Evolutionary conservation across 2,329 filamentous ascomycete species (phyloP).

Genomic region (Paecilomyces dactylethromorphus): DNA sequence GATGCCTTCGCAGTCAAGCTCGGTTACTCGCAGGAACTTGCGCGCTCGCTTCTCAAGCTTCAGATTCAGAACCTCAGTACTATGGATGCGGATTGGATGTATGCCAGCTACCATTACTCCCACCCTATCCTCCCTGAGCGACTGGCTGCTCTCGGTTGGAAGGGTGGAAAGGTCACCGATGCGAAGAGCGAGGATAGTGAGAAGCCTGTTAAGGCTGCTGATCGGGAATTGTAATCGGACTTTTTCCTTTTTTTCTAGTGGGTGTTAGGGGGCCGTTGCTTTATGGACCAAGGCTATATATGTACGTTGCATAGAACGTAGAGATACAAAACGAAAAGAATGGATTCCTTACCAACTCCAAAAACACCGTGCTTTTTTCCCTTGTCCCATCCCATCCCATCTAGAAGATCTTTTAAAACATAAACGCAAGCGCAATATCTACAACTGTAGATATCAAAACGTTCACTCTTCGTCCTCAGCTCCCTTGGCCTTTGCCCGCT

Average conservation of each 20-base stretch:
- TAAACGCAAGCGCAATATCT: not conserved
- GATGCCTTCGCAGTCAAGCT: constrained; percentile 79
- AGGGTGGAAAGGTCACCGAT: constrained; percentile 47
- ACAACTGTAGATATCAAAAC: not conserved
- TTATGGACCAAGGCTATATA: not conserved
- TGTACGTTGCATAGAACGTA: constrained; percentile 1
- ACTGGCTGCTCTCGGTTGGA: constrained; percentile 84
- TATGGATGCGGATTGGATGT: constrained; percentile 99
- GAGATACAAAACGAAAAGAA: constrained; percentile 6
- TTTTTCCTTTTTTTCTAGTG: constrained; percentile 1
- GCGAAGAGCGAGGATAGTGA: constrained; percentile 48
- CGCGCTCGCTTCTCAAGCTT: constrained; percentile 85
- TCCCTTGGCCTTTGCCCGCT: constrained; percentile 27
- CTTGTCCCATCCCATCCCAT: not conserved
- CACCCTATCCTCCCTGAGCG: constrained; percentile 94
- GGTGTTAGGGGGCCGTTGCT: not conserved
- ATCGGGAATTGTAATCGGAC: constrained; percentile 61
- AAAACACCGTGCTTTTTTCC: constrained; percentile 11
- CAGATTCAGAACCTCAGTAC: constrained; percentile 97
- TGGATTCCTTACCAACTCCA: constrained; percentile 18
- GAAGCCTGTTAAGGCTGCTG: constrained; percentile 62
- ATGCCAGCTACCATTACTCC: constrained; percentile 96
- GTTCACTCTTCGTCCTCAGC: constrained; percentile 17
- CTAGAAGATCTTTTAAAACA: not conserved
- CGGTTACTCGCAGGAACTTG: constrained; percentile 77